Evolutionary conservation across 2,329 filamentous ascomycete species (phyloP).

Genomic region (Proliferodiscus dingleyae): DNA sequence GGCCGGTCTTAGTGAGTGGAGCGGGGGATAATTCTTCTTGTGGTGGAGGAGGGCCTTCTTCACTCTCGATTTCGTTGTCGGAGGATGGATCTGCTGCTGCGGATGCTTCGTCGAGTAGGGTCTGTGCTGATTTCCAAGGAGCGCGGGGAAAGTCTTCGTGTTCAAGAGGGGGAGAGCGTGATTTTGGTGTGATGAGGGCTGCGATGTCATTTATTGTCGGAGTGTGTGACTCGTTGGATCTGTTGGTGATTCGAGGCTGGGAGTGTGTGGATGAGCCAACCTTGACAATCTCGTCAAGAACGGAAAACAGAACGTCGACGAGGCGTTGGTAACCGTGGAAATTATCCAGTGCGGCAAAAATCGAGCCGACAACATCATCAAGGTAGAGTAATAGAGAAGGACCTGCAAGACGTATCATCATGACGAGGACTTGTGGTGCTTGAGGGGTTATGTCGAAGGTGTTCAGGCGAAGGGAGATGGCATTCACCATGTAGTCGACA

Average conservation of each 20-base stretch:
- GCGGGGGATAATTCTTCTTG: slow-evolving; percentile 48
- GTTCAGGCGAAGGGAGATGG: slow-evolving; percentile 82
- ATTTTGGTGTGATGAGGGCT: slow-evolving; percentile 47
- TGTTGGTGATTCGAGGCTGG: slow-evolving; percentile 35
- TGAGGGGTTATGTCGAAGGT: slow-evolving; percentile 89
- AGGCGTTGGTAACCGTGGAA: slow-evolving; percentile 89
- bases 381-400: slow-evolving; percentile 78
- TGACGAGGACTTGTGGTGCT: slow-evolving; percentile 81
- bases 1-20: slow-evolving; percentile 73
- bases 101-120: slow-evolving; percentile 31
- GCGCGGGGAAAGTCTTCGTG: slow-evolving; percentile 28
- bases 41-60: slow-evolving; percentile 27
- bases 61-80: slow-evolving; percentile 32
- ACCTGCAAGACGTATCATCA: slow-evolving; percentile 90
- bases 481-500: slow-evolving; percentile 94
- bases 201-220: slow-evolving; percentile 42
- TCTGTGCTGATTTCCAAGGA: slow-evolving; percentile 34
- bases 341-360: slow-evolving; percentile 89
- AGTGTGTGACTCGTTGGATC: slow-evolving; percentile 28
- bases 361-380: slow-evolving; percentile 84
- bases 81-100: slow-evolving; percentile 18
- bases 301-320: slow-evolving; percentile 78
- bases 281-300: slow-evolving; percentile 76
- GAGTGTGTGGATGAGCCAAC: slow-evolving; percentile 63
- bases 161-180: slow-evolving; percentile 2